Evolutionary conservation across 768 basidiomycete species (phyloP), one percentile per base, ranked within the genome.

Genomic region (Nidula microcarpa): DNA sequence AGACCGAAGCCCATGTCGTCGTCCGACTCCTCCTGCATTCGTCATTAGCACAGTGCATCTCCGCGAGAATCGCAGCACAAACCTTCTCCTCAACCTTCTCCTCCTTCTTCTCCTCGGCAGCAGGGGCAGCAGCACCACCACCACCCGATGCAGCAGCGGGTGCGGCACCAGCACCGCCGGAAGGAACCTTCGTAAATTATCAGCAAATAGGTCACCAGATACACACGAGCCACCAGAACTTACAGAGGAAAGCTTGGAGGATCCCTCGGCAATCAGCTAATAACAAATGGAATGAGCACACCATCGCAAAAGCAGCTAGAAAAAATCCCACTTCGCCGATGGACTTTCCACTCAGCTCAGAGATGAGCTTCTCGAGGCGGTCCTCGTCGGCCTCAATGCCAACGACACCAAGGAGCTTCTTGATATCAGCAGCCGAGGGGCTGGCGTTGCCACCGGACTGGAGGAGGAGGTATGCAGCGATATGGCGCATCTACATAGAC

Each of bases 1-100:
- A 97, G 83, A 78, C 94, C 94, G 74, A 98, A 98, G 79, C 94
- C 94, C 94, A 97, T 97, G 76, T 97, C 95, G 63, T 97, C 95
- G 80, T 96, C 94, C 52, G 90, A 92, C 70, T 95, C 92, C 75
- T 92, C 89, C 88, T 93, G 68, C 52, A 57, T 36, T 10, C 11
- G 44, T 14, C 6, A 43, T 57, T 14, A 63, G 55, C 47, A 47
- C 41, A 14, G 5, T 34, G 5, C 30, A 23, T 53, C 8, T 49
- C 6, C 18, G 10, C 32, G 45, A 53, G 34, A 18, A 18, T 36
- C 30, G 18, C 37, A 56, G 33, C 49, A 75, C 80, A 33, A 34
- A 85, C 89, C 85, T 92, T 90, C 71, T 94, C 91, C 69, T 91
- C 89, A 67, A 82, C 85, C 81, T 95, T 89, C 80, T 94, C 86